A percentile compares a stretch with the other conserved stretches of the same genome.
These are phyloP conservation scores for Mycena metata DNA, from an alignment of 768 basidiomycete genomes.

Conservation along the genomic window DNA sequence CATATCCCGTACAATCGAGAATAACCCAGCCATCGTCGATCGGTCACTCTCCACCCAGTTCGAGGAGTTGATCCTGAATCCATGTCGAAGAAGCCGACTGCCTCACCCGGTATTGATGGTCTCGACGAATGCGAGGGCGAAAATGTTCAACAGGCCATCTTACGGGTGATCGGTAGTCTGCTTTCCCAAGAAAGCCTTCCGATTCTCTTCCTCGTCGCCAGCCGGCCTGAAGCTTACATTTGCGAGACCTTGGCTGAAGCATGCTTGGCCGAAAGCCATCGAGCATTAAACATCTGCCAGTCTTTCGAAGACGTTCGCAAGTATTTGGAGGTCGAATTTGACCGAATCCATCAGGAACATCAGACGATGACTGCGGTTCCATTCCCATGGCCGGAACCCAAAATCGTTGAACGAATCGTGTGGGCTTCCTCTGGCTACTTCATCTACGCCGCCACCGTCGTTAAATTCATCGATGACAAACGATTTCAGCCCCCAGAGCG, in stretches of 20 bases:
- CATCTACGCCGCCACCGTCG: no score
- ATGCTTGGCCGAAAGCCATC: neutral
- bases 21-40: neutral
- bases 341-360: no score
- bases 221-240: neutral
- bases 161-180: neutral
- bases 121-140: neutral
- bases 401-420: neutral
- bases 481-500: no score
- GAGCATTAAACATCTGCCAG: neutral
- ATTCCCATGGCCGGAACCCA: neutral
- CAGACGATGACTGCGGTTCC: no score
- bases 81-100: neutral
- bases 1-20: neutral
- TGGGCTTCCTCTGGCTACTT: no score
- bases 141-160: neutral
- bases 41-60: no score
- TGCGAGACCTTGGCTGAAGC: neutral
- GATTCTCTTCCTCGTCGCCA: neutral
- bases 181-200: neutral
- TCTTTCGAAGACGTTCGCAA: neutral
- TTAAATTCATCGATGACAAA: no score
- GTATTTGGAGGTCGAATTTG: neutral
- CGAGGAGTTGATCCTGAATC: neutral
- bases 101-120: neutral